Conservation (phyloP, 2,329 filamentous ascomycete species). For the Colletotrichum tamarilloi region DNA sequence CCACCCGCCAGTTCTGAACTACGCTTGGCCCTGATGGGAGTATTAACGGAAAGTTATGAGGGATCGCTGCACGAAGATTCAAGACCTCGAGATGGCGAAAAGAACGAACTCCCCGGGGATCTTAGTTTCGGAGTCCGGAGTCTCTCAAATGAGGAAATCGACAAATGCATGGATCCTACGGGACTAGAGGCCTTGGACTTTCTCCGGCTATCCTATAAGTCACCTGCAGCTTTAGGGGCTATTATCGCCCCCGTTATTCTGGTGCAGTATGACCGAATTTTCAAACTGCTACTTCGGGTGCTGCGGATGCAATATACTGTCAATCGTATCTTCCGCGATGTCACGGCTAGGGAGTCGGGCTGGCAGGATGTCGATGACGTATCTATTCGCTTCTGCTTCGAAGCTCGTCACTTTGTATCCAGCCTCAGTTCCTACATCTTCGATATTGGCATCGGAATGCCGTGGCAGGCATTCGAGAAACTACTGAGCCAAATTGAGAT, state of each 20-base stretch:
- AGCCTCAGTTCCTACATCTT: conserved; percentile 82
- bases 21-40: conserved; percentile 87
- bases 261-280: conserved; percentile 86
- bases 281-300: conserved; percentile 81
- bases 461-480: conserved; percentile 77
- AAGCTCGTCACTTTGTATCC: conserved; percentile 83
- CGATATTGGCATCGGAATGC: conserved; percentile 77
- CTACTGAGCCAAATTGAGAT: conserved; percentile 73
- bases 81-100: conserved; percentile 40
- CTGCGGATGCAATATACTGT: conserved; percentile 83
- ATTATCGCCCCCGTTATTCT: conserved; percentile 79
- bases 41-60: conserved; percentile 80
- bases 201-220: conserved; percentile 84
- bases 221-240: conserved; percentile 75
- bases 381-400: conserved; percentile 73
- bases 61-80: conserved; percentile 20
- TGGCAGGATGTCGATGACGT: conserved; percentile 50
- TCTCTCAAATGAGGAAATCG: conserved; percentile 80
- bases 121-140: conserved; percentile 88
- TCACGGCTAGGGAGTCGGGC: conserved; percentile 51
- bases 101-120: conserved; percentile 69
- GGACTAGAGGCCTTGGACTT: conserved; percentile 94
- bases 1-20: conserved; percentile 94
- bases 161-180: conserved; percentile 84
- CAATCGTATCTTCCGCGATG: conserved; percentile 71